These are phyloP conservation scores for Zygosaccharomyces pseudorouxii DNA, from an alignment of 805 yeast genomes.

Conservation along the genomic window DNA sequence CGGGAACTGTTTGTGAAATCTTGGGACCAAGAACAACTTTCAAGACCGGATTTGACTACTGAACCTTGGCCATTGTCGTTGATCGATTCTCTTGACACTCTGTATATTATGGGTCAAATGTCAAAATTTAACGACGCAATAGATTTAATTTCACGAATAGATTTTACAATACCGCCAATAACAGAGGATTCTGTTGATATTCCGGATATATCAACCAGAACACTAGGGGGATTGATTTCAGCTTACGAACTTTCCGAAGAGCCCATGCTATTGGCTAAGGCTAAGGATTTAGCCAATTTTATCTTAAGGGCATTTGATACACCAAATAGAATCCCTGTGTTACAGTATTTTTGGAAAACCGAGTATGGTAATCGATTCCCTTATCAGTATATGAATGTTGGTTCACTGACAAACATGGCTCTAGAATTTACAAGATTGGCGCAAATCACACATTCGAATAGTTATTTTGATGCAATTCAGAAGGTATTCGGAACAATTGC, in stretches of 20 bases:
- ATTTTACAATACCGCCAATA: constrained; percentile 40
- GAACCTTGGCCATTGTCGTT: constrained; percentile 44
- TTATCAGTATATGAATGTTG: constrained; percentile 35
- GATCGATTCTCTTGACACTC: constrained; percentile 50
- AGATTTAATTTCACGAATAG: constrained; percentile 34
- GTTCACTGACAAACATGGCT: constrained; percentile 47
- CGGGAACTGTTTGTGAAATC: constrained; percentile 38
- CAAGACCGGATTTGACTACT: neutral
- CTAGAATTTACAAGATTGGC: constrained; percentile 51
- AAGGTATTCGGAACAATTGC: constrained; percentile 40
- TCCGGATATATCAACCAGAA: constrained; percentile 38
- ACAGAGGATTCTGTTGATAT: constrained; percentile 49
- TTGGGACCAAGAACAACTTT: constrained; percentile 35
- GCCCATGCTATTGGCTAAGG: constrained; percentile 35
- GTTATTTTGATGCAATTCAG: constrained; percentile 48
- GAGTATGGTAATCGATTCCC: constrained; percentile 38
- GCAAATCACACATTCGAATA: constrained; percentile 45
- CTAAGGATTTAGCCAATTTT: constrained; percentile 45
- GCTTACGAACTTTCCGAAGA: constrained; percentile 47
- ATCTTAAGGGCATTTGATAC: constrained; percentile 54
- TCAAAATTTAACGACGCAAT: constrained; percentile 40
- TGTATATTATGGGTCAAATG: constrained; percentile 42
- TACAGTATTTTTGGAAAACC: constrained; percentile 42
- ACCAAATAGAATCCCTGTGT: constrained; percentile 50
- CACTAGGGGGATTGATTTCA: constrained; percentile 49